Percentiles rank a stretch among this genome's conserved stretches.
phyloP scores from a whole-genome alignment of 768 basidiomycete genomes.

The Trametes cingulata region DNA sequence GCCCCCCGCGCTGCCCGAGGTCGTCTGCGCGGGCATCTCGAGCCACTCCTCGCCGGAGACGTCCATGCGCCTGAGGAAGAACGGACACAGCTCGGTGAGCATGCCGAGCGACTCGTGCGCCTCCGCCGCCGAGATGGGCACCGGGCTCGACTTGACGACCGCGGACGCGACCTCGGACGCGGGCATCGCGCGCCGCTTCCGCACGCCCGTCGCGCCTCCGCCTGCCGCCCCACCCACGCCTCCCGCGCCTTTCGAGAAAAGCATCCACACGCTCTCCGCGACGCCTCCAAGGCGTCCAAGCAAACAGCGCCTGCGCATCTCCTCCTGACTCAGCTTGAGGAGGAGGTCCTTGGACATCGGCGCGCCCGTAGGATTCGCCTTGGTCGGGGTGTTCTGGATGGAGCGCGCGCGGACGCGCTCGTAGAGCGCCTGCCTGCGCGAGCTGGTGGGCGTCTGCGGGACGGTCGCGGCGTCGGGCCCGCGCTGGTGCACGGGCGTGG shows the following conservation, averaged over 20 bases:
- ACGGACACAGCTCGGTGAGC: constrained; percentile 71
- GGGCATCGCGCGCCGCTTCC: constrained; percentile 74
- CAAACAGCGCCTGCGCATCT: constrained; percentile 72
- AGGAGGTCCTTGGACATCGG: constrained; percentile 66
- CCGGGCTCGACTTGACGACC: constrained; percentile 77
- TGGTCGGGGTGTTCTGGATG: constrained; percentile 65
- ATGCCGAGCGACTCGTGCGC: constrained; percentile 73
- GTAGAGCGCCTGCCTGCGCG: constrained; percentile 77
- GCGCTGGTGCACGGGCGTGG: constrained; percentile 67
- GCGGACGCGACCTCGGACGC: constrained; percentile 64
- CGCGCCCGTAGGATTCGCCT: constrained; percentile 44
- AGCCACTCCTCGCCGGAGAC: constrained; percentile 59
- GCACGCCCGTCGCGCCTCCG: constrained; percentile 48
- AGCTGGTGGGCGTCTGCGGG: constrained; percentile 69
- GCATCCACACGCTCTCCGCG: constrained; percentile 90
- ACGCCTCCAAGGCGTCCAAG: constrained; percentile 77
- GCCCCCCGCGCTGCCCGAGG: constrained; percentile 22
- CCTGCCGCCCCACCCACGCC: constrained; percentile 33
- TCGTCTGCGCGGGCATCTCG: constrained; percentile 59
- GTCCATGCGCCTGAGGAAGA: constrained; percentile 69
- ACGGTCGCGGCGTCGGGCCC: constrained; percentile 55
- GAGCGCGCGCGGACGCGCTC: constrained; percentile 79
- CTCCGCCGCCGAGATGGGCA: constrained; percentile 77
- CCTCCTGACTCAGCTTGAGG: constrained; percentile 73
- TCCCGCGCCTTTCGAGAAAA: constrained; percentile 67